Evolutionary conservation across 1,284 basidiomycete genomes (phyloP).

Genomic region (Microstroma glucosiphilum): DNA sequence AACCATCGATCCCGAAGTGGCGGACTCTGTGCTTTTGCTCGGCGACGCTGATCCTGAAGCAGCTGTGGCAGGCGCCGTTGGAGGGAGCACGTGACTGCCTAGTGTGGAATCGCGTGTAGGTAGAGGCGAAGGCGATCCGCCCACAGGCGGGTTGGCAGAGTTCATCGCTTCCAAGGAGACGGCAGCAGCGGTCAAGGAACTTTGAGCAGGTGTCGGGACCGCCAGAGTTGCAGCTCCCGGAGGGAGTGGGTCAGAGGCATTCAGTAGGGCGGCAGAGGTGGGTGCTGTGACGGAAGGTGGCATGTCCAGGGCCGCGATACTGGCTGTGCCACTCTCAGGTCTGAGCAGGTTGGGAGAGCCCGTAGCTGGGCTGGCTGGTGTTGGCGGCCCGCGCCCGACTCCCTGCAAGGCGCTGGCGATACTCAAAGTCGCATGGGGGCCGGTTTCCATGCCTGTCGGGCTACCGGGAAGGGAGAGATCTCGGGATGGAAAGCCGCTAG

Average conservation of each 20-base stretch:
- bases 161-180: slow-evolving; percentile 2
- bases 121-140: not conserved
- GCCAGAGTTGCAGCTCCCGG: slow-evolving; percentile 14
- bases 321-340: too few species aligned
- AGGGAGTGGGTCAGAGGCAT: slow-evolving; percentile 6
- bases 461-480: not conserved
- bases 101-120: not conserved
- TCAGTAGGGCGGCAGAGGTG: not conserved
- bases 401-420: not conserved
- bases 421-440: not conserved
- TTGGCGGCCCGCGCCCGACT: not conserved
- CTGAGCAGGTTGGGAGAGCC: too few species aligned
- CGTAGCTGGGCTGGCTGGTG: not conserved
- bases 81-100: not conserved
- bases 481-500: not conserved
- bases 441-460: not conserved
- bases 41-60: too few species aligned
- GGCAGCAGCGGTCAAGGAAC: slow-evolving; percentile 4
- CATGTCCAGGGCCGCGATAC: not conserved
- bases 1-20: not conserved
- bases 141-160: not conserved
- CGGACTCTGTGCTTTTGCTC: not conserved
- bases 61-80: too few species aligned
- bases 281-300: not conserved
- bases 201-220: not conserved